phyloP scores from a whole-genome alignment of 768 basidiomycete species.

The Xerocomellus amylosporus region DNA sequence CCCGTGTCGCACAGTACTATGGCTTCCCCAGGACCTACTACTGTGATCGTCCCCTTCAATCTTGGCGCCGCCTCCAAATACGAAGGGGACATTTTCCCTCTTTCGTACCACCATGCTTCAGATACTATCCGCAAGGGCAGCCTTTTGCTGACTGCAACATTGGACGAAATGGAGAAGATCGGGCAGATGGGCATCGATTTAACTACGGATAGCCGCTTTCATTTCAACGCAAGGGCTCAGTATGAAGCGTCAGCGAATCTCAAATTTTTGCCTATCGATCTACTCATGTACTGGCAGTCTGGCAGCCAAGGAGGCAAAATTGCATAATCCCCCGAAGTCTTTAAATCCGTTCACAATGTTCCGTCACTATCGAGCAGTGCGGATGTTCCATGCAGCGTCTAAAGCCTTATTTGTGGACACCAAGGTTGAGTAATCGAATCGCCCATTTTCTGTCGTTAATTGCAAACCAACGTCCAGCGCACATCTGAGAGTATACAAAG shows the following conservation, averaged over 20 bases:
- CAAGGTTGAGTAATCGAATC: not conserved
- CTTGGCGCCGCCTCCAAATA: not conserved
- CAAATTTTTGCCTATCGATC: not conserved
- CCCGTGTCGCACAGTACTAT: not conserved
- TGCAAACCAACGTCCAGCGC: not conserved
- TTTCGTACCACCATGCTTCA: not conserved
- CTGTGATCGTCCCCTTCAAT: not conserved
- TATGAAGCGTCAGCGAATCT: not conserved
- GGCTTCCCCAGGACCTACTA: not conserved
- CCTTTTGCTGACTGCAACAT: not conserved
- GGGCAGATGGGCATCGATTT: not conserved
- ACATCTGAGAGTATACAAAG: slow-evolving; percentile 12
- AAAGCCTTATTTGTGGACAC: not conserved
- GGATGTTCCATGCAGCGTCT: not conserved
- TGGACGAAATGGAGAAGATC: slow-evolving; percentile 1
- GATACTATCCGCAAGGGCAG: not conserved
- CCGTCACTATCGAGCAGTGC: not conserved
- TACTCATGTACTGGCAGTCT: not conserved
- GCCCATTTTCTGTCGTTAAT: no score
- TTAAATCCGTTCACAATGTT: not conserved
- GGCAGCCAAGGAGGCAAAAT: not conserved
- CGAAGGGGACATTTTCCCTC: not conserved
- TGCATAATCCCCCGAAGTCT: not conserved
- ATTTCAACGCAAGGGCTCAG: not conserved
- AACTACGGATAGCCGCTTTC: no score